These are phyloP conservation scores for Sporisorium reilianum DNA, from an alignment of 1,284 basidiomycete species.

Conservation along the genomic window DNA sequence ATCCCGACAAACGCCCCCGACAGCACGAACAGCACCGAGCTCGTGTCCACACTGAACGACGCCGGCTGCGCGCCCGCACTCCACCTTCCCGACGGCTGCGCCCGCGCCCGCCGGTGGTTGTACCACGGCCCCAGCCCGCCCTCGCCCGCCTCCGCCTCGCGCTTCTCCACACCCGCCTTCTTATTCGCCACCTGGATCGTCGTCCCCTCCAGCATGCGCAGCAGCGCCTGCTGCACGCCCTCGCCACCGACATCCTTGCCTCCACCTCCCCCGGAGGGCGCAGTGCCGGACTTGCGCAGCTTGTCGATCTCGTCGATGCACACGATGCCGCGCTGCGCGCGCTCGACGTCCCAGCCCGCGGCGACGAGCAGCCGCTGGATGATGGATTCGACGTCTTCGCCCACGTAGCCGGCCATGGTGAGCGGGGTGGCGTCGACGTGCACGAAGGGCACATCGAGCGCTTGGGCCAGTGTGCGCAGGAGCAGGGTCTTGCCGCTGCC, in stretches of 20 bases:
- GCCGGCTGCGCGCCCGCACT: slow-evolving; percentile 70
- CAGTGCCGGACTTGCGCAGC: slow-evolving; percentile 73
- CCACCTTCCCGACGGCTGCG: neutral
- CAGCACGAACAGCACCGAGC: slow-evolving; percentile 68
- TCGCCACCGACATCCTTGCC: slow-evolving; percentile 93
- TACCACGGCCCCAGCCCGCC: slow-evolving; percentile 31
- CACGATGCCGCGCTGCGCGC: slow-evolving; percentile 75
- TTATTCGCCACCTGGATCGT: slow-evolving; percentile 77
- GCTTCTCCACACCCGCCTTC: slow-evolving; percentile 5
- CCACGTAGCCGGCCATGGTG: slow-evolving; percentile 60
- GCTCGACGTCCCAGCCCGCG: slow-evolving; percentile 42
- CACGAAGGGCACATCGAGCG: slow-evolving; percentile 57
- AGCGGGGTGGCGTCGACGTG: slow-evolving; percentile 57
- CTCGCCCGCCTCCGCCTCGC: neutral
- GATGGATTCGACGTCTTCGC: slow-evolving; percentile 59
- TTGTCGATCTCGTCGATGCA: slow-evolving; percentile 98
- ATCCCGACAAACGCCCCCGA: slow-evolving; percentile 94
- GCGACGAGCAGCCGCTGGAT: slow-evolving; percentile 47
- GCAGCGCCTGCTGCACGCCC: slow-evolving; percentile 91
- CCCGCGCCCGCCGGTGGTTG: slow-evolving; percentile 13
- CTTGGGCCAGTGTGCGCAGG: slow-evolving; percentile 48
- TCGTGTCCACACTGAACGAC: slow-evolving; percentile 82
- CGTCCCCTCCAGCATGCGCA: slow-evolving; percentile 93
- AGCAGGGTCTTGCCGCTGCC: slow-evolving; percentile 68
- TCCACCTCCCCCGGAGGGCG: slow-evolving; percentile 70